Base-by-base conservation (phyloP, 2,329 filamentous ascomycete species). In the Reticulascus tulasneorum region DNA sequence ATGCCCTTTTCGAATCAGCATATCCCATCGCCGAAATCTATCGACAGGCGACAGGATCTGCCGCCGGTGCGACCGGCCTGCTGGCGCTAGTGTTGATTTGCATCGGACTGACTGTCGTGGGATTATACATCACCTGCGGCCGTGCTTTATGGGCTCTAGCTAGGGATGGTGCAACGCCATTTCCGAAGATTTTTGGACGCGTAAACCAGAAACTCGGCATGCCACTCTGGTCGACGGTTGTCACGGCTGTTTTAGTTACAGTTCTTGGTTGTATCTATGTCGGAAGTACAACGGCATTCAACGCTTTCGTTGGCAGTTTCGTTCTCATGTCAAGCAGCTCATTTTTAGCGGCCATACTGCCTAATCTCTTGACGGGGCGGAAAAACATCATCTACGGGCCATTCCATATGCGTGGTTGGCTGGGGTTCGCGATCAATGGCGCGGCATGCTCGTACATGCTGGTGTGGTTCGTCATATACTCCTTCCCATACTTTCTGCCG, bases 21-120 rank as follows among this genome's bases (percentile, higher is more conserved):
- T 82, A 79, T 47, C 82, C 83, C 1, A 73, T 85, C 10, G 75
- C 79, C 7, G 75, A 80, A 34, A 79, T 86, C 39, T 86, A 85
- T 55, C 65, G 54, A 18, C 76, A 80, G 54, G 75, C 73, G 1
- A 78, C 75, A 0, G 66, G 69, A 0, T 71, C 67, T 2, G 60
- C 59, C 1, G 63, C 62, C 1, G 75, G 73, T 1, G 69, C 75
- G 0, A 64, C 71, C 0, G 73, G 70, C 0, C 55, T 79, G 4
- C 60, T 77, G 1, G 50, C 55, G 2, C 55, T 73, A 21, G 49
- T 66, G 19, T 47, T 66, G 38, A 46, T 64, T 3, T 60, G 55
- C 38, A 62, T 66, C n/a, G 47, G 47, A 4, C 44, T 63, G 20
- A 63, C 55, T 0, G 51, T 62, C 3, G 33, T 61, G 4, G 62